These are phyloP conservation scores for Verbena officinalis DNA, from an alignment of 257 asterid genomes.

Conservation along the genomic window DNA sequence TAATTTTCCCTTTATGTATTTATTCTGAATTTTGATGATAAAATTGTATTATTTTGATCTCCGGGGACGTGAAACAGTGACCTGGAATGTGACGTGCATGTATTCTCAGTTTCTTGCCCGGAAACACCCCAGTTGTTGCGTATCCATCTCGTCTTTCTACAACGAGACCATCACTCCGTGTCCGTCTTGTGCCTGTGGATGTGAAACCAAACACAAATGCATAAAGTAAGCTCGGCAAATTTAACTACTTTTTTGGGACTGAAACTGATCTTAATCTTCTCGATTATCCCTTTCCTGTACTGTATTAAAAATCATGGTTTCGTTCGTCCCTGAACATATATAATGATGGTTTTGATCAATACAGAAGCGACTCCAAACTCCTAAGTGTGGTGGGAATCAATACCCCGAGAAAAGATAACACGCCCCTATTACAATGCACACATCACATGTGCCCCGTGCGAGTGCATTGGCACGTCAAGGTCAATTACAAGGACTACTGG, in stretches of 20 bases:
- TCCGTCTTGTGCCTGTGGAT: constrained; percentile 79
- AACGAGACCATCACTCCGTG: constrained; percentile 71
- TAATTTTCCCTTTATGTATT: no score
- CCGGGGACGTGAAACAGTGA: constrained; percentile 46
- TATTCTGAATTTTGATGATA: background rate
- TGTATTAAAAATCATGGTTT: no score
- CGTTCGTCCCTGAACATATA: no score
- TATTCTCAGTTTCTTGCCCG: constrained; percentile 71
- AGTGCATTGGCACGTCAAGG: constrained; percentile 81
- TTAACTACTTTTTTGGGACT: no score
- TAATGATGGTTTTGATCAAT: background rate
- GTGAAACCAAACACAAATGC: constrained; percentile 61
- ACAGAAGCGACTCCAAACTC: constrained; percentile 66
- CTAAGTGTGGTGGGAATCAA: constrained; percentile 53
- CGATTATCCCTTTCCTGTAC: no score
- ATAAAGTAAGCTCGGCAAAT: constrained; percentile 50
- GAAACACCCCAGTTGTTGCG: constrained; percentile 75
- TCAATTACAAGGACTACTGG: constrained; percentile 78
- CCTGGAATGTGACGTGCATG: constrained; percentile 82
- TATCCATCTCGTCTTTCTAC: constrained; percentile 75
- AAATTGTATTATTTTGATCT: background rate
- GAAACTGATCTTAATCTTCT: no score
- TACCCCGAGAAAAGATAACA: constrained; percentile 64
- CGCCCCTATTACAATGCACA: constrained; percentile 65
- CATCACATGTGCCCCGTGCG: constrained; percentile 88